A percentile compares a stretch with the other conserved stretches of the same genome.
phyloP scores from a whole-genome alignment of 257 asterid genomes.

The Solanum rostratum region DNA sequence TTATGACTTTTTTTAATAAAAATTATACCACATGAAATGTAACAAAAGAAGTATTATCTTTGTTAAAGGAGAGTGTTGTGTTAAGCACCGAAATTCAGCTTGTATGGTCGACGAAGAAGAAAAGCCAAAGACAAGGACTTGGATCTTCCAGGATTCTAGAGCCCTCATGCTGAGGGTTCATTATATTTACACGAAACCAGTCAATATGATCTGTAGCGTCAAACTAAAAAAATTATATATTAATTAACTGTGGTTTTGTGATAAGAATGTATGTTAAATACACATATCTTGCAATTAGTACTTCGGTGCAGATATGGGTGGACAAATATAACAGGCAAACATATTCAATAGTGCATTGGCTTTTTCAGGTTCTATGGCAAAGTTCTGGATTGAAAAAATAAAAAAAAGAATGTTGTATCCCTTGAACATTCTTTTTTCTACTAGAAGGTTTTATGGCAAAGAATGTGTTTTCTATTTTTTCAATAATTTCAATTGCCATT shows the following conservation, averaged over 20 bases:
- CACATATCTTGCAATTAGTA: background rate
- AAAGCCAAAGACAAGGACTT: background rate
- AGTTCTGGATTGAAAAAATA: too few species aligned
- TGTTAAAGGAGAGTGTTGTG: background rate
- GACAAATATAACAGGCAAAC: background rate
- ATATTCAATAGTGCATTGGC: background rate
- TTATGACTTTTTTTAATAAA: too few species aligned
- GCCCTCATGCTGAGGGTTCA: background rate
- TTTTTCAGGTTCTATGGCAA: too few species aligned
- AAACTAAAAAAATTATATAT: background rate
- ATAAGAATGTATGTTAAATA: background rate
- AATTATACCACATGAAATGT: too few species aligned
- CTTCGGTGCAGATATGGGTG: too few species aligned
- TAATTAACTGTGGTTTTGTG: background rate
- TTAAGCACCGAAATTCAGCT: conserved; percentile 52
- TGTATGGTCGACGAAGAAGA: conserved; percentile 51
- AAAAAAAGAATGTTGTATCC: too few species aligned
- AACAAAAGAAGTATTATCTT: background rate
- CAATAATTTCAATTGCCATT: too few species aligned
- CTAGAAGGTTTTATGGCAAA: too few species aligned
- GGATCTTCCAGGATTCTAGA: background rate
- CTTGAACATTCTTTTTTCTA: too few species aligned
- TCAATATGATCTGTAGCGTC: background rate
- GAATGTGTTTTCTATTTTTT: too few species aligned
- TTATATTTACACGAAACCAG: background rate